These are phyloP conservation scores for Xylariaceae sp. DNA, from an alignment of 2,329 filamentous ascomycete species.

Conservation along the genomic window DNA sequence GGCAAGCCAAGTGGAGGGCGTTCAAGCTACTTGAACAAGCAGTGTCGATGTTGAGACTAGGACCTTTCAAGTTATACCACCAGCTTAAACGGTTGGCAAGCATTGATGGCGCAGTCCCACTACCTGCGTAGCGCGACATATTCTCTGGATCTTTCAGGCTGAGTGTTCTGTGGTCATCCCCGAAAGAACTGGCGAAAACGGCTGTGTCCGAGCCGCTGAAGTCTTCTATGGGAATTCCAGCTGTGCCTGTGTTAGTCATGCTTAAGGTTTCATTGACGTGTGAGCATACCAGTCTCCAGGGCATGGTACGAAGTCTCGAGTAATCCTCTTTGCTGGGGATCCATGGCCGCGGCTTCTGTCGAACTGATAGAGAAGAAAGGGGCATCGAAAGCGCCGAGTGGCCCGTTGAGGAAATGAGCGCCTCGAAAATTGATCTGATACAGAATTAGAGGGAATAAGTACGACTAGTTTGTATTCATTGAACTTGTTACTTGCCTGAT, in stretches of 20 bases:
- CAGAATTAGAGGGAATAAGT: no score
- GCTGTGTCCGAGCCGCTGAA: neutral
- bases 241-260: no score
- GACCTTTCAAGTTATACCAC: slow-evolving; percentile 1
- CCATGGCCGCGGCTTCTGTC: slow-evolving; percentile 22
- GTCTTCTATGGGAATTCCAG: slow-evolving; percentile 3
- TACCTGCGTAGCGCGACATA: neutral
- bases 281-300: slow-evolving; percentile 7
- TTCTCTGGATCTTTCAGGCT: neutral
- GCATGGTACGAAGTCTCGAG: slow-evolving; percentile 7
- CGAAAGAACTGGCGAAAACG: neutral
- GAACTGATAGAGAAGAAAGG: slow-evolving; percentile 29
- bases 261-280: neutral
- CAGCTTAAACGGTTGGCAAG: neutral
- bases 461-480: no score
- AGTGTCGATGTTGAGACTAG: slow-evolving; percentile 36
- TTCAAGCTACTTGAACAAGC: slow-evolving; percentile 37
- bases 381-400: slow-evolving; percentile 29
- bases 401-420: slow-evolving; percentile 15
- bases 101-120: neutral
- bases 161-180: neutral
- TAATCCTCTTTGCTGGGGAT: slow-evolving; percentile 21
- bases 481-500: no score
- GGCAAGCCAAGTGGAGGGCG: slow-evolving; percentile 34
- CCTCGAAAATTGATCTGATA: slow-evolving; percentile 5